Base-by-base conservation (phyloP, 2,329 filamentous ascomycete species). In the Exophiala sp. region DNA sequence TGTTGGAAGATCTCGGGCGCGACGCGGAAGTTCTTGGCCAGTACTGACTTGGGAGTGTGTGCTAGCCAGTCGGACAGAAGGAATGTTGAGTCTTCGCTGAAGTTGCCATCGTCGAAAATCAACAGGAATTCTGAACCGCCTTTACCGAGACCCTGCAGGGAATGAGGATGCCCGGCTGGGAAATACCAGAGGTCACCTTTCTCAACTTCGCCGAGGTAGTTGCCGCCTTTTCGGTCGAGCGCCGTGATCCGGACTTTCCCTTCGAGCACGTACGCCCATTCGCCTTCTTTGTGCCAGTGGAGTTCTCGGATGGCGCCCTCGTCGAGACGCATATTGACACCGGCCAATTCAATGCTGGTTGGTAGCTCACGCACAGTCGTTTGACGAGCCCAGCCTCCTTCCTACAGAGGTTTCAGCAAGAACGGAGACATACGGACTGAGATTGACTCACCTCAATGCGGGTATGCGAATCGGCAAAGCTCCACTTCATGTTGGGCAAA, bases 271-370 rank as follows among this genome's bases (percentile, higher is more conserved):
- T 84, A 80, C 1, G 82, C 83, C 83, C 84, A 87, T 72, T 87
- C 83, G 8, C 83, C 83, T 80, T 84, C 81, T 60, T 76, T 74
- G 64, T 87, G 84, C 84, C 83, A 87, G 62, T 87, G 84, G 10
- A 87, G 72, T 66, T 87, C 83, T 5, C 83, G 78, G 33, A 85
- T 78, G 0, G 83, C 81, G 2, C 85, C 84, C 66, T 86, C 35
- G 35, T 84, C 86, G 2, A 90, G 79, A 6, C 86, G 81, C 87
- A 90, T 90, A 67, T 89, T 88, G 47, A 89, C 87, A 38, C 83
- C 83, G 2, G 87, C 87, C 41, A 90, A 78, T 65, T 89, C 84
- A n/a, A 81, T 79, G 20, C 65, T 68, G 9, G 62, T 65, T 2
- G 64, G 64, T 1, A 69, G 50, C 50, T 69, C 66, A 6, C 63